Evolutionary conservation across 1,284 basidiomycete species (phyloP).

Genomic region (Ustilago loliicola): DNA sequence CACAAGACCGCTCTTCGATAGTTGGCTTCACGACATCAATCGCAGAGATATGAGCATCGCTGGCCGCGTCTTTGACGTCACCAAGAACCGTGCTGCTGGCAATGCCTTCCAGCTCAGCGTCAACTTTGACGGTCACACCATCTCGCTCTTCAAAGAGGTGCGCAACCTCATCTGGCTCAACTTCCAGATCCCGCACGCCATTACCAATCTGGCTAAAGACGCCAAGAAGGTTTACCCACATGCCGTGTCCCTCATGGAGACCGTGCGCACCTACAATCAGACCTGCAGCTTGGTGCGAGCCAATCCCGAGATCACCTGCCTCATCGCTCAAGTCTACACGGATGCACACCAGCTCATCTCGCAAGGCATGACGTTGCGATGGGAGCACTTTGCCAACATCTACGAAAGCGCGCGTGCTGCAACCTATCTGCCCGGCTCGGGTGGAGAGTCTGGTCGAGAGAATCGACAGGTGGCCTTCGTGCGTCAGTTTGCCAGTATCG

Average conservation of each 20-base stretch:
- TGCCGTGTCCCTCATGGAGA: slow-evolving; percentile 94
- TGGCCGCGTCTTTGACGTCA: slow-evolving; percentile 96
- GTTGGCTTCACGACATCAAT: slow-evolving; percentile 95
- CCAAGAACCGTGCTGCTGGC: slow-evolving; percentile 76
- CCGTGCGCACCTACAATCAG: slow-evolving; percentile 94
- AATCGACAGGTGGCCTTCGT: slow-evolving; percentile 93
- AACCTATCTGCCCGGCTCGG: slow-evolving; percentile 60
- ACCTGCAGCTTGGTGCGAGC: slow-evolving; percentile 85
- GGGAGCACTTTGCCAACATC: slow-evolving; percentile 84
- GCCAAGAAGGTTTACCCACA: slow-evolving; percentile 98
- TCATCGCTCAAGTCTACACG: slow-evolving; percentile 71
- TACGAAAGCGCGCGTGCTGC: slow-evolving; percentile 75
- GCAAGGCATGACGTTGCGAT: slow-evolving; percentile 83
- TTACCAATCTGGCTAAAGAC: slow-evolving; percentile 96
- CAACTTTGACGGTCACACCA: slow-evolving; percentile 97
- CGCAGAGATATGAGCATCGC: slow-evolving; percentile 87
- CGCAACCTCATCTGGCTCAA: slow-evolving; percentile 94
- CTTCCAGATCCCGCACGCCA: slow-evolving; percentile 93
- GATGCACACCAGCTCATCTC: slow-evolving; percentile 61
- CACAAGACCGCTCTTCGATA: slow-evolving; percentile 91
- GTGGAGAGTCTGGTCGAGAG: slow-evolving; percentile 72
- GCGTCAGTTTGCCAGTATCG: slow-evolving; percentile 90
- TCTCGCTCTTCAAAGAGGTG: slow-evolving; percentile 98
- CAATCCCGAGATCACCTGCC: slow-evolving; percentile 89
- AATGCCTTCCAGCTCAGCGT: slow-evolving; percentile 84